phyloP scores from a whole-genome alignment of 371 early-diverging fungal species.

The Funneliformis caledonium region DNA sequence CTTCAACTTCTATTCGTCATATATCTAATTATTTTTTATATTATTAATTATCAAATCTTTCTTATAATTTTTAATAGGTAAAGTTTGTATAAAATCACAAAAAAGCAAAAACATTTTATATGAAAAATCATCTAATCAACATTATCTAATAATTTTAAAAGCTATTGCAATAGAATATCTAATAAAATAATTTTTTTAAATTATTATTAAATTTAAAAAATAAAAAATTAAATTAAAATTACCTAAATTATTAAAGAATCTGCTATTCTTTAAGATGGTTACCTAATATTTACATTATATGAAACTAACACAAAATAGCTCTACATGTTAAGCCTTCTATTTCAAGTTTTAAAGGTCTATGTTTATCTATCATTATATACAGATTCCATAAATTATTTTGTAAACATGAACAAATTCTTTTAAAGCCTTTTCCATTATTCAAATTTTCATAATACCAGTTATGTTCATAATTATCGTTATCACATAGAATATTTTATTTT shows the following conservation, averaged over 20 bases:
- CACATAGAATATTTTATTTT: not conserved
- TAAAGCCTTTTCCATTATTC: not conserved
- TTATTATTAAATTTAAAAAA: no score
- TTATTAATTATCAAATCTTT: not conserved
- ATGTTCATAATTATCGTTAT: not conserved
- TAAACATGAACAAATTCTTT: not conserved
- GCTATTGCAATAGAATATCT: no score
- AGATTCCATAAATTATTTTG: not conserved
- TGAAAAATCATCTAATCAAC: not conserved
- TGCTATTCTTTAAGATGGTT: slow-evolving; percentile 9
- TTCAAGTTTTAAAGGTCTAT: slow-evolving; percentile 24
- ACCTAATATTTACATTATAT: slow-evolving; percentile 17
- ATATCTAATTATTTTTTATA: not conserved
- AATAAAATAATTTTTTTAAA: no score
- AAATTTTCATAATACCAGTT: not conserved
- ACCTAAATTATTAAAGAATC: not conserved
- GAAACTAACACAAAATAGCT: slow-evolving; percentile 16
- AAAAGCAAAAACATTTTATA: not conserved
- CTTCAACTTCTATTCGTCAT: not conserved
- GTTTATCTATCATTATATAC: not conserved
- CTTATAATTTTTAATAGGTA: not conserved
- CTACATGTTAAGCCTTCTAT: slow-evolving; percentile 7
- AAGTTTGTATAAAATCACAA: not conserved
- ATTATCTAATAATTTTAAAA: no score
- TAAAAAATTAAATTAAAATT: not conserved